These are phyloP conservation scores for Panellus pusillus DNA, from an alignment of 768 basidiomycete species.

Conservation along the genomic window DNA sequence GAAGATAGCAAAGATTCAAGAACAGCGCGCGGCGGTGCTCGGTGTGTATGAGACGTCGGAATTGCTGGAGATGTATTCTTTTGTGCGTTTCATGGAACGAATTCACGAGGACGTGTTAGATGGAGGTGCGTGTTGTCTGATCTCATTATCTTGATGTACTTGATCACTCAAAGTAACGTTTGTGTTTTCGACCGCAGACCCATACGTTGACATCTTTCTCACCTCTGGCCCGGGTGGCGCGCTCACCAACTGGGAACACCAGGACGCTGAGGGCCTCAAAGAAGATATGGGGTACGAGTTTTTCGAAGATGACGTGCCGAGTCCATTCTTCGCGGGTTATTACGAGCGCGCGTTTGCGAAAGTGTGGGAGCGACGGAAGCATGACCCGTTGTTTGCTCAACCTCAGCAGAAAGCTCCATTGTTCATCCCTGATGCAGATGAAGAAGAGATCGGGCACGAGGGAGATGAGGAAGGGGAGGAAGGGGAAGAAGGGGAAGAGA, in stretches of 20 bases:
- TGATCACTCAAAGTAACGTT: too few relatives aligned
- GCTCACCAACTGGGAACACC: neutral
- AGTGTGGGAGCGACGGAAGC: neutral
- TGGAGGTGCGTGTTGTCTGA: too few relatives aligned
- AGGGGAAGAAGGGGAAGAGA: too few relatives aligned
- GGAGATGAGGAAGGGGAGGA: too few relatives aligned
- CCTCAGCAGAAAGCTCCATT: too few relatives aligned
- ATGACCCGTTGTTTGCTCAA: too few relatives aligned
- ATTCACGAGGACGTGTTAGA: neutral
- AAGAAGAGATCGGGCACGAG: too few relatives aligned
- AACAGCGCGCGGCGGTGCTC: neutral
- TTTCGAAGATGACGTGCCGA: neutral
- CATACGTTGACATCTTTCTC: neutral
- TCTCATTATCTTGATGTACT: too few relatives aligned
- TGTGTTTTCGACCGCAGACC: neutral
- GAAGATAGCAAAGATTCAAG: neutral
- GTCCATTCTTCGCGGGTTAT: neutral
- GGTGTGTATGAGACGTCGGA: constrained; percentile 8
- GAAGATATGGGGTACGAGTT: neutral
- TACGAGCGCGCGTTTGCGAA: neutral
- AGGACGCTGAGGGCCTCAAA: neutral
- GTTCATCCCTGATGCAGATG: too few relatives aligned
- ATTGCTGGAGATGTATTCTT: constrained; percentile 10
- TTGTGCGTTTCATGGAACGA: constrained; percentile 11
- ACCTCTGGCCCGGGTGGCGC: neutral